Base-by-base conservation (phyloP, 108 stramenopile species). In the Pseudonitzschia delicatissima region DNA sequence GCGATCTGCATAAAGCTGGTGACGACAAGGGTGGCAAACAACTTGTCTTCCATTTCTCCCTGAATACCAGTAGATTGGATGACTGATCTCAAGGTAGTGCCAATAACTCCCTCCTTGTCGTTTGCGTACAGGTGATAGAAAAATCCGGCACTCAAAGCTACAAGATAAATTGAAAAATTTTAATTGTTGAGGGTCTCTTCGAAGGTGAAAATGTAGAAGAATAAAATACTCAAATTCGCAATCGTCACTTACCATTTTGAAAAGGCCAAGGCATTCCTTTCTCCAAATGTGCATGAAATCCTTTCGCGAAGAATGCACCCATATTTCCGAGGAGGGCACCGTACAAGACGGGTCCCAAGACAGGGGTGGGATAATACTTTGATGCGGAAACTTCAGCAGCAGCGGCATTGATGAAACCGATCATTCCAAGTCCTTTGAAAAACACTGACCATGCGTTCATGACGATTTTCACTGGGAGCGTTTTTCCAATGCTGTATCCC, bases 341-440 rank as follows among this genome's bases (percentile, higher is more conserved):
- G 44, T 87, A 84, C 45, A 87, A 35, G 64, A 93, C 88, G 5
- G 92, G 92, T 23, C 92, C 92, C 65, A 93, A 77, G 15, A 93
- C 42, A 11, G 89, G 86, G 9, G 67, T 87, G 27, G 89, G 87
- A 60, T 93, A 93, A 47, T 88, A 90, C 8, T 66, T 48, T 8
- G 82, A 83, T 9, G 92, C 84, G 33, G 79, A 67, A 69, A 93
- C 82, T 20, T 80, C 72, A 15, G 42, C 42, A 47, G 72, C 77
- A 7, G 83, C 83, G 32, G 69, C 74, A 31, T 75, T 74, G 27
- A 68, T 69, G 48, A 86, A 93, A 31, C 72, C 74, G 25, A 68
- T 58, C 40, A 90, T 69, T 31, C 87, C 92, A 12, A 71, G 62
- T 20, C 74, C 73, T 17, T 87, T 84, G 60, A 93, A 93, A 29